Base-by-base conservation (phyloP, 306 rosid species). In the Herpetospermum pedunculosum region DNA sequence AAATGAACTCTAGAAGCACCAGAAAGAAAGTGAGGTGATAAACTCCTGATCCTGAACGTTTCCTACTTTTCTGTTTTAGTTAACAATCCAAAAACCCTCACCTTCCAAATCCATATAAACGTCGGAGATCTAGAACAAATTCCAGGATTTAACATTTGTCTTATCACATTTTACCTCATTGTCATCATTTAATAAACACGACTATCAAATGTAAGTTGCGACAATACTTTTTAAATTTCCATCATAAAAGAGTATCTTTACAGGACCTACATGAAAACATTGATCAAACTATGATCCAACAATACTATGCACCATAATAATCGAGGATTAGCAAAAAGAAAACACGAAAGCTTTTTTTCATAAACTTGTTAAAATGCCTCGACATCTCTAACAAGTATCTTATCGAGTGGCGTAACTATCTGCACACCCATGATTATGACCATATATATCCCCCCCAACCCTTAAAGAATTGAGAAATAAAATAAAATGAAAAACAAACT, bases 331-430 rank as follows among this genome's bases (percentile, higher is more conserved):
- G 41, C 43, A 32, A 29, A 30, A 16, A 60, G 19, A 34, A 15
- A 60, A 32, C 13, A 30, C 18, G 1, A 60, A 32, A 18, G 2
- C 8, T 41, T 29, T 16, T 23, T 15, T 34, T 8, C 11, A 14
- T 32, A 62, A 63, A 28, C 47, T 63, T 47, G 35, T n/a, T n/a
- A n/a, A n/a, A n/a, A 3, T 35, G 14, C 47, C 29, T n/a, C 35
- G 70, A n/a, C 26, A 63, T 10, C 46, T 63, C 26, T 63, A 63
- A n/a, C 70, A 63, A n/a, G 70, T n/a, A 63, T n/a, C 70, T 35
- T 28, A 13, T 4, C 28, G 10, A 63, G 65, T 5, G 18, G 29
- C 8, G n/a, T 35, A 37, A 34, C 70, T n/a, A 63, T 34, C 14
- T 3, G 15, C 70, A 35, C 26, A 63, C 41, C 4, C 28, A 34